These are phyloP conservation scores for Centrapalus pauciflorus DNA, from an alignment of 129 eudicot genomes.

Conservation along the genomic window DNA sequence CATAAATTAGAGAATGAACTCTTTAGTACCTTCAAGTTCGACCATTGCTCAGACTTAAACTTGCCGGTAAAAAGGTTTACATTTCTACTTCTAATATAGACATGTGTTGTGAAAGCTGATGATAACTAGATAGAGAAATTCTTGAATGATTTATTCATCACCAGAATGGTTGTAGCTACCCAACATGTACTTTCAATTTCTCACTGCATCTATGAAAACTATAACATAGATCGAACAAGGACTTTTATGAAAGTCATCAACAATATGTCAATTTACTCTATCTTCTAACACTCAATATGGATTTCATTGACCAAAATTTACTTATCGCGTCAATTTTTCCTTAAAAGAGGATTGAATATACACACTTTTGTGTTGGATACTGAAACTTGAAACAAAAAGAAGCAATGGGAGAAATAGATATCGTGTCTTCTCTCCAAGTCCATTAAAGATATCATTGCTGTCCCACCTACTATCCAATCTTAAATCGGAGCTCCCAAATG, in stretches of 20 bases:
- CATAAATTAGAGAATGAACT: background rate
- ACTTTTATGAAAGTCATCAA: too few relatives aligned
- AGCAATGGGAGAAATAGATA: slow-evolving; percentile 11
- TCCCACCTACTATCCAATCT: slow-evolving; percentile 97
- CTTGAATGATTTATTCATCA: background rate
- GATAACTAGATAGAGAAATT: too few relatives aligned
- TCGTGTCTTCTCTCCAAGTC: slow-evolving; percentile 99
- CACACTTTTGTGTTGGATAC: background rate
- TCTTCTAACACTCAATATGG: background rate
- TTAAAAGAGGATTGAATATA: too few relatives aligned
- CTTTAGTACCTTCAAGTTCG: slow-evolving; percentile 86
- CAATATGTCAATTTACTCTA: background rate
- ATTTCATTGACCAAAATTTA: background rate
- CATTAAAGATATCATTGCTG: slow-evolving; percentile 87
- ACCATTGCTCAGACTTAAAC: slow-evolving; percentile 98
- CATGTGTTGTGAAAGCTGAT: background rate
- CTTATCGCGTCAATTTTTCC: too few relatives aligned
- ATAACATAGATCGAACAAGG: background rate
- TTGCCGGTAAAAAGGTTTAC: slow-evolving; percentile 51
- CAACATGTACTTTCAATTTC: background rate
- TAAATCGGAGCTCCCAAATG: slow-evolving; percentile 94
- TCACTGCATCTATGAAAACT: background rate
- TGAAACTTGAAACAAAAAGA: background rate
- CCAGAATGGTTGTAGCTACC: too few relatives aligned
- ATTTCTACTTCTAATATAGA: background rate